Conservation (phyloP, 768 basidiomycete genomes). For the Russula sp. region DNA sequence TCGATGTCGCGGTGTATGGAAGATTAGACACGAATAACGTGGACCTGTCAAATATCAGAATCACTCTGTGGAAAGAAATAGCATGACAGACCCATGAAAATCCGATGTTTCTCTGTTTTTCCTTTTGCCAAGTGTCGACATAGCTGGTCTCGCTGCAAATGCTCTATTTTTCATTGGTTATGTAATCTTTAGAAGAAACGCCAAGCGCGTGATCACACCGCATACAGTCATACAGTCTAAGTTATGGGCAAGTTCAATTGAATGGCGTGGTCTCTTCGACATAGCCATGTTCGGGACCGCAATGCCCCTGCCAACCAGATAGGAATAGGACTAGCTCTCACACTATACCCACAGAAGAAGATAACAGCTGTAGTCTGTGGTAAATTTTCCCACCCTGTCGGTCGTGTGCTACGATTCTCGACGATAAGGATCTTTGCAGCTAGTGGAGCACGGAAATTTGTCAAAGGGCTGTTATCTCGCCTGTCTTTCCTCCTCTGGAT, state of each 20-base stretch:
- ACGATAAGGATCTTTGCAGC: conserved; percentile 13
- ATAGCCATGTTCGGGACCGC: background rate
- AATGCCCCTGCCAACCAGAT: background rate
- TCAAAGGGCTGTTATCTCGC: background rate
- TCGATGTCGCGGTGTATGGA: conserved; percentile 86
- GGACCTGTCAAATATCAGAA: conserved; percentile 46
- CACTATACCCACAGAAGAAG: background rate
- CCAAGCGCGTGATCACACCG: too few relatives aligned
- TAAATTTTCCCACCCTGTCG: background rate
- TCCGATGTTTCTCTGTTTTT: conserved; percentile 37
- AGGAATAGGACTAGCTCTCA: background rate
- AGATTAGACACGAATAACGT: conserved; percentile 94
- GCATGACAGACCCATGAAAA: conserved; percentile 39
- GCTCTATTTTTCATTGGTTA: background rate
- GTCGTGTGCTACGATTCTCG: background rate
- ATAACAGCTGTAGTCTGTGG: background rate
- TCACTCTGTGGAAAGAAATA: background rate
- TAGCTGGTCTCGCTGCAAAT: background rate
- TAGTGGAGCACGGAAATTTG: background rate
- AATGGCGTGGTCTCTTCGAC: background rate
- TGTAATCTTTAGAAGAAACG: background rate
- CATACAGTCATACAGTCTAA: too few relatives aligned
- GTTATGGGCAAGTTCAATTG: too few relatives aligned
- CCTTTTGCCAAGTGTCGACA: conserved; percentile 43
- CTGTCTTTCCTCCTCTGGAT: conserved; percentile 1